Evolutionary conservation across 2,329 filamentous ascomycete genomes (phyloP).

Genomic region (Beauveria rudraprayagi): DNA sequence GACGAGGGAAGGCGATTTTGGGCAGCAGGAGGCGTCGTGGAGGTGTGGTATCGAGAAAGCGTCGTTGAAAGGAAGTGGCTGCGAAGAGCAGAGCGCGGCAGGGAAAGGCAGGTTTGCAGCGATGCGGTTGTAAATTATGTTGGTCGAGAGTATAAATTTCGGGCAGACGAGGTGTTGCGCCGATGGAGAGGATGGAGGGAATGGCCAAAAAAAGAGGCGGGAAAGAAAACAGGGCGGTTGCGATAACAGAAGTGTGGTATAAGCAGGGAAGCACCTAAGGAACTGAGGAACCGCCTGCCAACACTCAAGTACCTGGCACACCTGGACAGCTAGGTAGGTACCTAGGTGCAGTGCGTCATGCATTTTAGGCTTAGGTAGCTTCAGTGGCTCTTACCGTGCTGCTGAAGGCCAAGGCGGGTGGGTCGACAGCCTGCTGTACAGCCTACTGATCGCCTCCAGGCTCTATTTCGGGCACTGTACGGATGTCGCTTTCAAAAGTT

Average conservation of each 20-base stretch:
- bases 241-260: not conserved
- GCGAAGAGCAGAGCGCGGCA: not conserved
- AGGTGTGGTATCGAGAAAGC: not conserved
- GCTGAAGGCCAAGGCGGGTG: no score
- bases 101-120: not conserved
- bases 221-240: not conserved
- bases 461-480: not conserved
- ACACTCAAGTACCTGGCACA: no score
- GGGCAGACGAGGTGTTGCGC: not conserved
- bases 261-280: no score
- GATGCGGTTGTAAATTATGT: not conserved
- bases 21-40: not conserved
- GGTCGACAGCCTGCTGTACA: not conserved
- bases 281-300: no score
- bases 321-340: no score
- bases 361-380: no score
- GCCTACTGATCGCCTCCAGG: not conserved
- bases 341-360: no score
- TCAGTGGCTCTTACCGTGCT: no score
- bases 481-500: no score
- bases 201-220: not conserved
- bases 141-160: not conserved
- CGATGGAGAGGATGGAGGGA: not conserved
- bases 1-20: not conserved
- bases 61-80: not conserved